Base-by-base conservation (phyloP, 805 yeast genomes). In the Alloascoidea africana region DNA sequence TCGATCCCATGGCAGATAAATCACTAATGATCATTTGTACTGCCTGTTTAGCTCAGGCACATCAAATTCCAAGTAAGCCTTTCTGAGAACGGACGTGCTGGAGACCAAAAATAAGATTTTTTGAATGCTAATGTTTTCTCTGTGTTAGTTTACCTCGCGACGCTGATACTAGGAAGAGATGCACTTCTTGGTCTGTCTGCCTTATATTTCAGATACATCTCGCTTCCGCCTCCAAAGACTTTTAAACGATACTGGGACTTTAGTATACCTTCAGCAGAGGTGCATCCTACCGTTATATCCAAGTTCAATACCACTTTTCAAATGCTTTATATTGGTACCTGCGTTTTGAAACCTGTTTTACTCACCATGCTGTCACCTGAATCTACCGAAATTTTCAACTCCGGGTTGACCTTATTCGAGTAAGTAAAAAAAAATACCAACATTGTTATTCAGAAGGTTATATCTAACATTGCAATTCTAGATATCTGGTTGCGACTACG, bases 1-100 rank as follows among this genome's bases (percentile, higher is more conserved):
- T 93, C 23, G 99, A 91, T 50, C 99, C 99, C 0, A 66, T 85
- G 60, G 99, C 98, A 0, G 99, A 91, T 53, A 91, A 91, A 53
- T 63, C 81, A 13, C 63, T 91, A 35, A 86, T 91, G 96, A 68
- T 89, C 15, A 73, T 82, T 0, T 73, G 94, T 37, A 87, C 97
- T 0, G 65, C 76, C 0, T 74, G 94, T 38, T 58, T 91, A 40
- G 75, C 89, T 0, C 68, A 76, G 46, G 60, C 76, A 8, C 66
- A 75, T 36, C 63, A 69, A 14, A 78, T 91, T 49, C 97, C 98
- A 0, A 14, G 36, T 34, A 34, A 1, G 38, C 27, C 45, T 11
- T 14, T 18, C 13, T 23, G n/a, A n/a, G 11, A 32, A 15, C n/a
- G n/a, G 8, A 8, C n/a, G 8, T 23, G n/a, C 30, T 8, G 30